phyloP scores from a whole-genome alignment of 2,329 filamentous ascomycete genomes.

The Microascus cirrosus region DNA sequence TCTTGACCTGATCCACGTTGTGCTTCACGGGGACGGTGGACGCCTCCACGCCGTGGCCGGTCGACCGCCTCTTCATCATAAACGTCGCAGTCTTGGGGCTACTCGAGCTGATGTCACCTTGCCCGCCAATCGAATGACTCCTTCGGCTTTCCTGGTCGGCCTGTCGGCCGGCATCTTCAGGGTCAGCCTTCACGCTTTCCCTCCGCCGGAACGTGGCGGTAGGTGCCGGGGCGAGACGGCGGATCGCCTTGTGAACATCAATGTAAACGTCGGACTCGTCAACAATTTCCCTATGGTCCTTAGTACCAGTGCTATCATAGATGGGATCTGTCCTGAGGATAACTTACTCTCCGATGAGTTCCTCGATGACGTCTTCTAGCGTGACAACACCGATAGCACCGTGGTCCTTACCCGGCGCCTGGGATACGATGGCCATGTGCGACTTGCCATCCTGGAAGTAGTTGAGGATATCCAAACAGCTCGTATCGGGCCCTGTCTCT shows the following conservation, averaged over 20 bases:
- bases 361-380: slow-evolving; percentile 95
- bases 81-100: slow-evolving; percentile 42
- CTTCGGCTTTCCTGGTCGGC: slow-evolving; percentile 1
- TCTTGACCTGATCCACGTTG: slow-evolving; percentile 50
- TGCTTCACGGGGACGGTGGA: slow-evolving; percentile 39
- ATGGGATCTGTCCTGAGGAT: slow-evolving; percentile 9
- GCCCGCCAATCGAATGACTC: not conserved
- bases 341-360: slow-evolving; percentile 90
- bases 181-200: slow-evolving; percentile 9
- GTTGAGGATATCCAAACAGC: slow-evolving; percentile 96
- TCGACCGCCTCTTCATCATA: slow-evolving; percentile 46
- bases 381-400: slow-evolving; percentile 91
- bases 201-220: slow-evolving; percentile 48
- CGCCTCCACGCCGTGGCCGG: slow-evolving; percentile 35
- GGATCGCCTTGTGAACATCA: slow-evolving; percentile 95
- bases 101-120: not conserved
- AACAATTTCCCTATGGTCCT: slow-evolving; percentile 68
- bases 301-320: slow-evolving; percentile 10
- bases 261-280: slow-evolving; percentile 98
- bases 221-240: slow-evolving; percentile 75
- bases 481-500: slow-evolving; percentile 89
- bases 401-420: slow-evolving; percentile 77
- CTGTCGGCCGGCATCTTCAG: not conserved
- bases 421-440: slow-evolving; percentile 94
- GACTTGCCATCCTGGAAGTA: slow-evolving; percentile 99